Evolutionary conservation across 768 basidiomycete species (phyloP).

Genomic region (Lyophyllum shimeji): DNA sequence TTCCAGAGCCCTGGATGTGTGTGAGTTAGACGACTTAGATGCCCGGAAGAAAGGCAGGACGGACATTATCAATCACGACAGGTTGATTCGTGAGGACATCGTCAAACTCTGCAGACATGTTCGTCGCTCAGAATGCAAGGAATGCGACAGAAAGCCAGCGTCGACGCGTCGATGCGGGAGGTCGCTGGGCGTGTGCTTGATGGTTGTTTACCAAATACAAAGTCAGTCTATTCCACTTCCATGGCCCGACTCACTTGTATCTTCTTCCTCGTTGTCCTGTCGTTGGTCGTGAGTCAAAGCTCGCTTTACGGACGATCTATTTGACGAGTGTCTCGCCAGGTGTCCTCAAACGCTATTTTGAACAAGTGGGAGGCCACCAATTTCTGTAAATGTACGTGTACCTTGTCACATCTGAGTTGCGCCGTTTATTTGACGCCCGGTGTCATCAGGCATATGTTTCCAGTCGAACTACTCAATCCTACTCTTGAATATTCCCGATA

Average conservation of each 20-base stretch:
- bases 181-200: neutral
- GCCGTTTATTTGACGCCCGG: neutral
- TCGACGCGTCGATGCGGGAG: conserved; percentile 13
- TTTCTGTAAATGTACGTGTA: conserved; percentile 79
- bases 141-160: conserved; percentile 11
- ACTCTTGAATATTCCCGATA: conserved; percentile 75
- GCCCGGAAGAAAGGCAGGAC: conserved; percentile 26
- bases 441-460: conserved; percentile 81
- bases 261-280: conserved; percentile 15
- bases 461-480: conserved; percentile 84
- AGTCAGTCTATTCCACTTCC: neutral
- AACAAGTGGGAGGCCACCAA: conserved; percentile 89
- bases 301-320: neutral
- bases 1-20: conserved; percentile 82
- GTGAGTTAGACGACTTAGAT: conserved; percentile 18
- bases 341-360: conserved; percentile 39
- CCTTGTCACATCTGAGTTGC: neutral
- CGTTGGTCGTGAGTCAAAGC: conserved; percentile 22
- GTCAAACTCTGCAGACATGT: conserved; percentile 86
- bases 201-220: neutral
- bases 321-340: conserved; percentile 13
- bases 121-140: conserved; percentile 9
- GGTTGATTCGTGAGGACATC: conserved; percentile 98
- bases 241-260: conserved; percentile 12
- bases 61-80: conserved; percentile 97